Evolutionary conservation across 495 filamentous ascomycete genomes (phyloP), one percentile per base, ranked within the genome.

Genomic region (Thermothielavioides terrestris): DNA sequence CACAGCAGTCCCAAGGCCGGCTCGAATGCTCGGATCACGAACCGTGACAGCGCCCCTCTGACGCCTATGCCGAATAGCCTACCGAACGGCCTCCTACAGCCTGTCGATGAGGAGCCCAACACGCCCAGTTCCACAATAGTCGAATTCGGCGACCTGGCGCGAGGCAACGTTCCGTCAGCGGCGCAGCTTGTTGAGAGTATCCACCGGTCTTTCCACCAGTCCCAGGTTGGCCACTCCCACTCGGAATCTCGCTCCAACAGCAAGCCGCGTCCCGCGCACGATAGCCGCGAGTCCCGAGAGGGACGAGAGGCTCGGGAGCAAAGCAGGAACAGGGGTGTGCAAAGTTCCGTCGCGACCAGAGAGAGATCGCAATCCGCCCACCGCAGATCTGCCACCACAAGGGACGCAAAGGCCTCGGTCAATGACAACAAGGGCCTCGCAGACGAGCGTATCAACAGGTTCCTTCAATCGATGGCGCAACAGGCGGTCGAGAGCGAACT

Each of bases 111-210:
- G 20, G 50, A 52, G 18, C 50, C 42, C 14, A 18, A 18, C 2
- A 52, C 50, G 1, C 50, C 50, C 26, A 52, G 50, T 18, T 52
- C 50, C 26, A 46, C 36, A 1, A 38, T 52, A 10, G 50, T 46
- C 2, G 50, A 52, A 20, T 46, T 52, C 22, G 50, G 50, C 17
- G 50, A 52, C 11, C 18, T 46, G 20, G 18, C 23, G 10, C 41
- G 15, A 0, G 32, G 25, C 5, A 15, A 7, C 26, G 31, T 52
- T 17, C 49, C 40, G 6, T 46, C 50, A 10, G 42, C 50, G 12
- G 42, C 42, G 1, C 22, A 40, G n/a, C 34, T 52, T 6, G 42
- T 52, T 15, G 11, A 46, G 12, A 38, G 14, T 5, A 34, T 52
- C 4, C 34, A 39, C 42, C 42, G 50, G 27, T 40, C 50, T n/a